These are phyloP conservation scores for Micromonas commoda DNA, from an alignment of 139 green algal genomes.

Conservation along the genomic window DNA sequence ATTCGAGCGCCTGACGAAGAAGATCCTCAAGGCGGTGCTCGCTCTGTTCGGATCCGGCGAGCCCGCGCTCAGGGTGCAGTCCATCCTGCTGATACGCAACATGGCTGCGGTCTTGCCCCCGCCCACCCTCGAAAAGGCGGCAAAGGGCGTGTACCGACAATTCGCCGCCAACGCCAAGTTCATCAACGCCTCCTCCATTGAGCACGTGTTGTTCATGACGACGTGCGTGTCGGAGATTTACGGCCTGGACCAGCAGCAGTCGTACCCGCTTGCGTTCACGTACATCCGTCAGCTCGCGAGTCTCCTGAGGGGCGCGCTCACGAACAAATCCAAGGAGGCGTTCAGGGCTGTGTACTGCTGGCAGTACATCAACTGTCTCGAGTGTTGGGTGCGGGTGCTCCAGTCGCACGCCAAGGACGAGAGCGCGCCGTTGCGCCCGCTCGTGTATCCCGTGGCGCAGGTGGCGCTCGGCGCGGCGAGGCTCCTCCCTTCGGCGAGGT, in stretches of 20 bases:
- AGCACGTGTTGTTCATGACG: conserved; percentile 80
- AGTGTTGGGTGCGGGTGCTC: conserved; percentile 76
- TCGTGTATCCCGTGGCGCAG: conserved; percentile 75
- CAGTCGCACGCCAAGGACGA: conserved; percentile 26
- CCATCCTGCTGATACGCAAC: conserved; percentile 75
- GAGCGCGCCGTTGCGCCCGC: conserved; percentile 52
- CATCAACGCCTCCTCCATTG: conserved; percentile 54
- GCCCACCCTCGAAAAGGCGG: conserved; percentile 34
- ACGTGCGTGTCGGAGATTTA: conserved; percentile 71
- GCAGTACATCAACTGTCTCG: conserved; percentile 83
- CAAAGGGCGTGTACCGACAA: conserved; percentile 63
- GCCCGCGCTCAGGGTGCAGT: conserved; percentile 56
- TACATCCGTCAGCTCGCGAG: conserved; percentile 77
- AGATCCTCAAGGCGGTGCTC: conserved; percentile 63
- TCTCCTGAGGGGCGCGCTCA: conserved; percentile 71
- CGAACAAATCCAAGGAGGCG: conserved; percentile 70
- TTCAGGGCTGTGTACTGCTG: conserved; percentile 83
- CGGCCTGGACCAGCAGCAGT: conserved; percentile 30
- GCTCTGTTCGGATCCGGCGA: conserved; percentile 61
- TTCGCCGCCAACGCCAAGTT: conserved; percentile 83
- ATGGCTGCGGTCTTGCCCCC: conserved; percentile 52
- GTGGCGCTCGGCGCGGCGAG: conserved; percentile 53
- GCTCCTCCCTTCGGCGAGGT: conserved; percentile 79
- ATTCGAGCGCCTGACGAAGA: conserved; percentile 61
- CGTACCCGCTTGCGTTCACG: conserved; percentile 45